phyloP scores from a whole-genome alignment of 768 basidiomycete species.

The Neoboletus magnificus region DNA sequence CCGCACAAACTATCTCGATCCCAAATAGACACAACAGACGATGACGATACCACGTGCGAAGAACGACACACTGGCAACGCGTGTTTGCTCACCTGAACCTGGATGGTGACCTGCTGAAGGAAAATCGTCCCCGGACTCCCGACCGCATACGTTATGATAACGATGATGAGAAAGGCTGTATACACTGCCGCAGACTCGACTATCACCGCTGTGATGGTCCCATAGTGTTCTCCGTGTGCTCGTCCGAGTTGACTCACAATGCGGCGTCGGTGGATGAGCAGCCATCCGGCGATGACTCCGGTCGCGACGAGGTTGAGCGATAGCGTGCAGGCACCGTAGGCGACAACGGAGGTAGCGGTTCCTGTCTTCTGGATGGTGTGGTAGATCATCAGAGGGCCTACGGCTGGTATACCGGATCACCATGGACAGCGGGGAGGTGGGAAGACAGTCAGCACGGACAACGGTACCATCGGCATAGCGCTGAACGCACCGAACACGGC shows the following conservation, averaged over 20 bases:
- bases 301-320: conserved; percentile 30
- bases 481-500: conserved; percentile 37
- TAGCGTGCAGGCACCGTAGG: conserved; percentile 27
- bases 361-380: neutral
- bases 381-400: conserved; percentile 27
- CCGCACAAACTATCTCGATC: neutral
- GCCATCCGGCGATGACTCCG: conserved; percentile 26
- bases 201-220: conserved; percentile 37
- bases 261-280: conserved; percentile 22
- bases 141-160: conserved; percentile 41
- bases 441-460: neutral
- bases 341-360: conserved; percentile 9
- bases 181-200: conserved; percentile 47
- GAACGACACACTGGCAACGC: neutral
- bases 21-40: neutral
- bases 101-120: conserved; percentile 25
- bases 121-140: conserved; percentile 40
- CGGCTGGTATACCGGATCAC: neutral
- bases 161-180: conserved; percentile 37
- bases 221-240: conserved; percentile 36
- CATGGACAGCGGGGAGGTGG: neutral
- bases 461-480: too few relatives aligned
- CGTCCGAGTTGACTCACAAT: conserved; percentile 30
- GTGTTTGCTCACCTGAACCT: conserved; percentile 6
- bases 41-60: neutral